phyloP scores from a whole-genome alignment of 768 basidiomycete genomes.

The Boletus sp. region DNA sequence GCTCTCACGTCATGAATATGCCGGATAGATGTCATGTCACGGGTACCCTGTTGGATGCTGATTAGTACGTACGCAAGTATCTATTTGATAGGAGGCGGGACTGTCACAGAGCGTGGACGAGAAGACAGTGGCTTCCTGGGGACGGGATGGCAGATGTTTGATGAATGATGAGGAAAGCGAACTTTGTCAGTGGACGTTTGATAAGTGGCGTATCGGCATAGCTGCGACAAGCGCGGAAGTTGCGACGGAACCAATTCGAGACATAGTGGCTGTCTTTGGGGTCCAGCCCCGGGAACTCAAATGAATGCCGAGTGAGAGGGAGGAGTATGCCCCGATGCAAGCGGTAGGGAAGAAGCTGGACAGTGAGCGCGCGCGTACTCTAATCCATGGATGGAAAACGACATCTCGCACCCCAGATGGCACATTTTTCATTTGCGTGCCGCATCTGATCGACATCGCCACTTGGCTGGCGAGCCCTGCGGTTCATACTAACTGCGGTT shows the following conservation, averaged over 20 bases:
- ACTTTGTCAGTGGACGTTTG: slow-evolving; percentile 28
- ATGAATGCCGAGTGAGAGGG: slow-evolving; percentile 4
- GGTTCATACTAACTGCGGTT: not conserved
- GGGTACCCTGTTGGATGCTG: not conserved
- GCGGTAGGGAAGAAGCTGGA: slow-evolving; percentile 9
- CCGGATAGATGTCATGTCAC: slow-evolving; percentile 6
- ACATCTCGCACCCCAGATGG: too few relatives aligned
- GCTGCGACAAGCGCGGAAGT: slow-evolving; percentile 35
- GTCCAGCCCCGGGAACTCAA: slow-evolving; percentile 10
- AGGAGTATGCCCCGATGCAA: slow-evolving; percentile 7
- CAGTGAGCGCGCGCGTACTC: not conserved
- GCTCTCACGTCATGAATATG: slow-evolving; percentile 21
- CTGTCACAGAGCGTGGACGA: not conserved
- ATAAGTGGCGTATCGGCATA: slow-evolving; percentile 29
- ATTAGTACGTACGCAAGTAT: not conserved
- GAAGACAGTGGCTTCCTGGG: not conserved
- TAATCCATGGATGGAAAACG: too few relatives aligned
- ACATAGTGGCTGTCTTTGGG: slow-evolving; percentile 21
- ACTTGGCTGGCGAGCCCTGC: not conserved
- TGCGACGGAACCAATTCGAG: slow-evolving; percentile 21
- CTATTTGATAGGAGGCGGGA: not conserved
- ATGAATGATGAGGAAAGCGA: slow-evolving; percentile 5
- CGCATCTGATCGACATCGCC: not conserved
- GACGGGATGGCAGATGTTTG: slow-evolving; percentile 3
- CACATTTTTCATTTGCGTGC: too few relatives aligned